Percentiles rank a stretch among this genome's conserved stretches.
Evolutionary conservation across 1,284 basidiomycete species (phyloP).

Genomic region (Apiotrichum brassicae): DNA sequence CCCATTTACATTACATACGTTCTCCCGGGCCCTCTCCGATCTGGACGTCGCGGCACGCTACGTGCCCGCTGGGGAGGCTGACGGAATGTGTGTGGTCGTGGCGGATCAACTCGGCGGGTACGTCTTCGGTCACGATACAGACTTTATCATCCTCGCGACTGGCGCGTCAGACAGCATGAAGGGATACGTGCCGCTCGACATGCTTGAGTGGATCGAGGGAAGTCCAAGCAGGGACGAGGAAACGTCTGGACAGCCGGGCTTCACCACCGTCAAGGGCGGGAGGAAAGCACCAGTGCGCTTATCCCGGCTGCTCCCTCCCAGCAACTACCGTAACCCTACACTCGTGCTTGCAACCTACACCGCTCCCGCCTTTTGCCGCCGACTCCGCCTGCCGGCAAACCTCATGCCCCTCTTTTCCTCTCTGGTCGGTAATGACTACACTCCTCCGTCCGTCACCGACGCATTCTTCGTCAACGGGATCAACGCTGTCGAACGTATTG

Average conservation of each 20-base stretch:
- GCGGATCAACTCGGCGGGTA: slow-evolving; percentile 68
- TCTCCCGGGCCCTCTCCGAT: slow-evolving; percentile 56
- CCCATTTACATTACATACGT: slow-evolving; percentile 59
- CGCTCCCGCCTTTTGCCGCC: slow-evolving; percentile 58
- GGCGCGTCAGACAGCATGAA: slow-evolving; percentile 48
- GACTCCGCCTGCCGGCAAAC: slow-evolving; percentile 61
- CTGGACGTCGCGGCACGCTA: slow-evolving; percentile 45
- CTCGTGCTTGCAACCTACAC: slow-evolving; percentile 56
- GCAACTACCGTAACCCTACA: slow-evolving; percentile 43
- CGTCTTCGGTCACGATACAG: slow-evolving; percentile 72
- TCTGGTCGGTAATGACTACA: slow-evolving; percentile 79
- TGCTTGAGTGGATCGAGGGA: slow-evolving; percentile 61
- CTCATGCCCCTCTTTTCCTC: slow-evolving; percentile 78
- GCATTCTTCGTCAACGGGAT: slow-evolving; percentile 29
- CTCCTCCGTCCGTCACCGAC: slow-evolving; percentile 49
- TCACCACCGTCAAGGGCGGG: slow-evolving; percentile 10
- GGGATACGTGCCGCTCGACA: slow-evolving; percentile 74
- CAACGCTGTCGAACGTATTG: slow-evolving; percentile 31
- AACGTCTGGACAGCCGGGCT: slow-evolving; percentile 6
- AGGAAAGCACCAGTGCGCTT: slow-evolving; percentile 20
- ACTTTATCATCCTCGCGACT: slow-evolving; percentile 69
- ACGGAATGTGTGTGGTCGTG: slow-evolving; percentile 75
- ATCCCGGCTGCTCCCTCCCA: slow-evolving; percentile 57
- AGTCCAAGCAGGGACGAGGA: slow-evolving; percentile 24
- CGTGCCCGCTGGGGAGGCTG: slow-evolving; percentile 78